Conservation (phyloP, 179 eudicot species). For the Dionaea muscipula region DNA sequence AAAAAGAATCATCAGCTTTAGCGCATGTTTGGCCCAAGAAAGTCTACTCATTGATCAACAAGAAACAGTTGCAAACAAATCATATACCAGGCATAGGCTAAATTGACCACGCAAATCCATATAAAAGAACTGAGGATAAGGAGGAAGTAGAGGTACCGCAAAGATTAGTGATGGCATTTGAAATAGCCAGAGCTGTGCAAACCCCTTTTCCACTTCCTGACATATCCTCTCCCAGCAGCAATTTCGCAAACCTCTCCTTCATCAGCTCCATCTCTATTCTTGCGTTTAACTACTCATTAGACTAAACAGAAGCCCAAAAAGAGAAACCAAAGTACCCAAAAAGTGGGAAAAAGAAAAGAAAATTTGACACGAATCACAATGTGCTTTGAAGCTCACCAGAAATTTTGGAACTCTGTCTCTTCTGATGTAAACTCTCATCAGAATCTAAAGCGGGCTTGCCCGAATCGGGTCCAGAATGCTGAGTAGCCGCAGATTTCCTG, state of each 20-base stretch:
- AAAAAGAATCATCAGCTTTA: neutral
- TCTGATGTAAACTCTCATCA: conserved; percentile 20
- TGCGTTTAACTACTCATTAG: neutral
- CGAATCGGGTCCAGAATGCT: conserved; percentile 15
- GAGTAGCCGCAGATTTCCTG: conserved; percentile 29
- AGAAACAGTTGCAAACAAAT: neutral
- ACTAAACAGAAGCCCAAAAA: neutral
- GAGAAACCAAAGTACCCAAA: conserved; percentile 11
- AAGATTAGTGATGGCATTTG: conserved; percentile 72
- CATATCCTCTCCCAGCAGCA: conserved; percentile 80
- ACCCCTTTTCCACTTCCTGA: conserved; percentile 87
- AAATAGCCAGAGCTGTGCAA: conserved; percentile 54
- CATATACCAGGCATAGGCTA: neutral
- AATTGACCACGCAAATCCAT: neutral
- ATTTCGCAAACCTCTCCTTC: conserved; percentile 66
- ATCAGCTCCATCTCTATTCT: conserved; percentile 57
- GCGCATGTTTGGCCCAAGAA: neutral
- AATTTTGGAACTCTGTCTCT: conserved; percentile 34
- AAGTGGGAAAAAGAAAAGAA: neutral
- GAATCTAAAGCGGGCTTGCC: conserved; percentile 12
- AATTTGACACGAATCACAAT: neutral
- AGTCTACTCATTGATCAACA: neutral
- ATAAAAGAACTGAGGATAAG: neutral
- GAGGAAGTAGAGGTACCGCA: conserved; percentile 30
- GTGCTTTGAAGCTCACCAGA: conserved; percentile 19